phyloP scores from a whole-genome alignment of 345 rosid genomes.

The Syzygium aromaticum region DNA sequence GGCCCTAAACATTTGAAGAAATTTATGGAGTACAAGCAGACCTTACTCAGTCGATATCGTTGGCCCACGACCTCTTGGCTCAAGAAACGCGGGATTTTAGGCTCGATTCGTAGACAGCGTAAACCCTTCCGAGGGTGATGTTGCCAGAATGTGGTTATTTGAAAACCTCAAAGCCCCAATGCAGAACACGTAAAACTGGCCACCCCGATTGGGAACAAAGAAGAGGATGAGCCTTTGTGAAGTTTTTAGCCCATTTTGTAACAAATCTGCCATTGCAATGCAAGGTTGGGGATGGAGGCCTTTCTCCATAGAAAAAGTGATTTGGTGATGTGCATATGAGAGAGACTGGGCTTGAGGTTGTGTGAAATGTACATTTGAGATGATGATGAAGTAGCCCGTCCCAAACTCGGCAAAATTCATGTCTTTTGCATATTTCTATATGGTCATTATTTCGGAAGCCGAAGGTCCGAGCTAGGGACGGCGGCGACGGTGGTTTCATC shows the following conservation, averaged over 20 bases:
- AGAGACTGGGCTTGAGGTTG: background rate
- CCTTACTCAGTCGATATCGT: background rate
- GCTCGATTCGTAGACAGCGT: background rate
- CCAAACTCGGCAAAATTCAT: background rate
- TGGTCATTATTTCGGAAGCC: background rate
- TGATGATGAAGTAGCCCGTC: background rate
- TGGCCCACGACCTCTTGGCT: background rate
- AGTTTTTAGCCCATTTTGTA: background rate
- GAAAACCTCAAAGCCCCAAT: background rate
- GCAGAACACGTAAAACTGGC: background rate
- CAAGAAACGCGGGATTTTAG: background rate
- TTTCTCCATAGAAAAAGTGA: background rate
- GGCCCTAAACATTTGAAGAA: background rate
- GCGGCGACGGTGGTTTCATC: background rate
- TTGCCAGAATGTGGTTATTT: background rate
- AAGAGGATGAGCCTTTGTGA: background rate
- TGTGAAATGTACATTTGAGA: background rate
- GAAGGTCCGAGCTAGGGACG: background rate
- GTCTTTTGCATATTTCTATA: rapidly evolving
- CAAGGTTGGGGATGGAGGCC: background rate
- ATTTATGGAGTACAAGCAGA: background rate
- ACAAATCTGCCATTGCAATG: background rate
- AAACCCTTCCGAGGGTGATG: background rate
- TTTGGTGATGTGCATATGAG: background rate
- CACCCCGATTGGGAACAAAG: background rate